Base-by-base conservation (phyloP, 1,284 basidiomycete species). In the Papiliotrema laurentii region DNA sequence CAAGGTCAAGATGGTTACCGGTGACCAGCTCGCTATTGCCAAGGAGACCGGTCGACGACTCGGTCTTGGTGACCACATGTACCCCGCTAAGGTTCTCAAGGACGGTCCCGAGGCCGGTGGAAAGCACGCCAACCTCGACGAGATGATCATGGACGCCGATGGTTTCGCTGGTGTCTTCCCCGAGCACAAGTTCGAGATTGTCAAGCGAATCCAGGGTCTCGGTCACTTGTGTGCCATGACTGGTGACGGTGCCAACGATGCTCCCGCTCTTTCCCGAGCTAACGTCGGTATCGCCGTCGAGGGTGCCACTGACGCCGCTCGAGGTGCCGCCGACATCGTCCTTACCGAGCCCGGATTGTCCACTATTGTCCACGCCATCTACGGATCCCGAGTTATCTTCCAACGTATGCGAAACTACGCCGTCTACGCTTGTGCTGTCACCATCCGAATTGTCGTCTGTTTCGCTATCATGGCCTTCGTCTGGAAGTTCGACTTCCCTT, bases 1-100 rank as follows among this genome's bases (percentile, higher is more conserved):
- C 63, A 87, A 87, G 75, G 93, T 97, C 75, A 97, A 97, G 86
- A 97, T 97, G 94, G 92, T 97, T 59, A 97, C 93, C 42, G 93
- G 93, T 83, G 93, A 97, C 76, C 91, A 97, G 80, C 89, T 97
- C 69, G 93, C 94, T 64, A 97, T 97, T 62, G 93, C 93, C 53
- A 97, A 97, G 84, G 94, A 97, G 77, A 97, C 93, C 58, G 93
- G 94, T 63, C 88, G 92, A 76, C 89, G 92, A 80, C 88, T 97
- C 51, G 93, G 93, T 69, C 80, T 89, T 58, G 90, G 90, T 74
- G 90, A 93, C 76, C 89, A 94, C 81, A 94, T 96, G 89, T 94
- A 92, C 81, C 84, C 88, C 57, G 86, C 90, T 63, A 92, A 92
- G 81, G 89, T 93, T 39, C 81, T 94, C 72, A 91, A 92, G 81